Conservation (phyloP, 352 stramenopile species). For the Globisporangium nodosum region DNA sequence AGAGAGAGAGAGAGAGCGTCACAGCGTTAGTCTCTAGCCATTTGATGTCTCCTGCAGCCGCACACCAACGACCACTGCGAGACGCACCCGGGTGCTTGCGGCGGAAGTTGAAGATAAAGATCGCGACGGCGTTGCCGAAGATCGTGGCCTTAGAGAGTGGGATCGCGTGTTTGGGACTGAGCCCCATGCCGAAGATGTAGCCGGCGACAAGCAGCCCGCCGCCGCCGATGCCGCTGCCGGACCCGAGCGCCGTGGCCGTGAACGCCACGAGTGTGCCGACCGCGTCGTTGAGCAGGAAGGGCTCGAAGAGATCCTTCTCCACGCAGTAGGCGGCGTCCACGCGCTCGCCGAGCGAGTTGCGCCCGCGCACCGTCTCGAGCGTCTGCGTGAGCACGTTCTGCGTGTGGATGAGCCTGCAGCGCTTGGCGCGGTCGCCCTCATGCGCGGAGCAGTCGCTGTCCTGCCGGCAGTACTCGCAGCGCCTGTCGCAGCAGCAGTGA, state of each 20-base stretch:
- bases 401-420: constrained; percentile 18
- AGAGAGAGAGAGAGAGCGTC: too few relatives aligned
- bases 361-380: too few relatives aligned
- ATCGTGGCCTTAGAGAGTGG: constrained; percentile 97
- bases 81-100: constrained; percentile 89
- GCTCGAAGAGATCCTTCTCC: constrained; percentile 77
- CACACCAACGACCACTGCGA: not conserved
- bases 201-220: constrained; percentile 96
- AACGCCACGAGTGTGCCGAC: constrained; percentile 68
- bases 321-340: constrained; percentile 58
- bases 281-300: constrained; percentile 66
- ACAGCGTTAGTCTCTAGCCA: too few relatives aligned
- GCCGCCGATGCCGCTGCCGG: constrained; percentile 89
- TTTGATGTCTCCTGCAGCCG: too few relatives aligned
- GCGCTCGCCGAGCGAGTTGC: constrained; percentile 14
- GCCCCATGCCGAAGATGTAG: constrained; percentile 94
- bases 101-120: constrained; percentile 91
- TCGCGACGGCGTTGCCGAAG: constrained; percentile 94
- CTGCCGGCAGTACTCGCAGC: constrained; percentile 64
- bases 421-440: constrained; percentile 42
- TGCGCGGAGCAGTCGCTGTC: constrained; percentile 51
- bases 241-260: constrained; percentile 84
- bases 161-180: constrained; percentile 95
- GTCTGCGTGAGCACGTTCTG: too few relatives aligned
- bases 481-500: constrained; percentile 18